Base-by-base conservation (phyloP, 345 rosid species). In the Carallia brachiata region DNA sequence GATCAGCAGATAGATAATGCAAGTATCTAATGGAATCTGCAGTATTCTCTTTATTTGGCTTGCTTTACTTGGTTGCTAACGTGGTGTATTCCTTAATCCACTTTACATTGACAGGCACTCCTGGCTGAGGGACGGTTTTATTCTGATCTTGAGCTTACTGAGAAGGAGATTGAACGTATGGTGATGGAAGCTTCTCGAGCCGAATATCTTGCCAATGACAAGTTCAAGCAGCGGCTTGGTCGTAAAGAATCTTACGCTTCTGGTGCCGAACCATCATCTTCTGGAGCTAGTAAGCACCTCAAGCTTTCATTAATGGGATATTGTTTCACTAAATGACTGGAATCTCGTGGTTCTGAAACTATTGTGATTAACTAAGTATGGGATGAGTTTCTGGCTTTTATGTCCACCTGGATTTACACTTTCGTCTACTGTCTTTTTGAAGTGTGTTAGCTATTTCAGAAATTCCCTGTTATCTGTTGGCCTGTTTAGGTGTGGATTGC, bases 131-230 rank as follows among this genome's bases (percentile, higher is more conserved):
- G 96, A 54, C 83, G 78, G 72, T 85, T 85, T 75, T 88, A 89
- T 82, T 96, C 99, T 59, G 99, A 96, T 76, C 81, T 96, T 6
- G 99, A 96, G 84, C 91, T 92, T 54, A 96, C 99, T 1, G 97
- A 96, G 80, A 96, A 88, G 83, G 99, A 92, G 75, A 96, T 96
- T 0, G 98, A 90, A 59, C 77, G 89, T 16, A 90, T 90, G 84
- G 99, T 90, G 61, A 96, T 96, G 94, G 99, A 88, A 81, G 89
- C 96, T 75, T 96, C 99, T 44, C 93, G 99, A 67, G 99, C 93
- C 5, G 99, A 96, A 77, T 96, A 90, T 83, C 87, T 96, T 30
- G 89, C 90, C 31, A 68, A 32, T 37, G 89, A 90, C 84, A 82
- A 81, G 84, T 77, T 82, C 27, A 89, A 86, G 82, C 89, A 78